A percentile compares a stretch with the other conserved stretches of the same genome.
These are phyloP conservation scores for Exutisphaerella laricina DNA, from an alignment of 2,329 filamentous ascomycete species.

Conservation along the genomic window DNA sequence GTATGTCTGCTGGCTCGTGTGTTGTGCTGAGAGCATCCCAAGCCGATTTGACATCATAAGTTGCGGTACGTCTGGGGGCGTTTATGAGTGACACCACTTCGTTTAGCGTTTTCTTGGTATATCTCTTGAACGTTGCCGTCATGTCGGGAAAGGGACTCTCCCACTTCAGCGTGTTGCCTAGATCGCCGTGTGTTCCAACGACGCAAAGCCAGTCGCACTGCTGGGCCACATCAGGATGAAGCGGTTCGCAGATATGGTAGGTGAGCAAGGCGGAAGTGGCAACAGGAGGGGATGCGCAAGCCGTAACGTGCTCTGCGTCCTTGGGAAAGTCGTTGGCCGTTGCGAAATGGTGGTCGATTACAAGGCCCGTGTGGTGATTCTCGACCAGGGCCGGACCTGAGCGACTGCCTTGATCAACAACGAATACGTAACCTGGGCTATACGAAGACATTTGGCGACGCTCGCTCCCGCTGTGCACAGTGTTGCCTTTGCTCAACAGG, in stretches of 20 bases:
- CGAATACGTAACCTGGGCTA: conserved; percentile 54
- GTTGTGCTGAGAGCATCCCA: conserved; percentile 55
- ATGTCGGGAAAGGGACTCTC: conserved; percentile 62
- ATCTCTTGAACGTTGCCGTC: conserved; percentile 52
- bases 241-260: conserved; percentile 55
- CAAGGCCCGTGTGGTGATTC: conserved; percentile 45
- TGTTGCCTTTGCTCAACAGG: conserved; percentile 55
- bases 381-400: conserved; percentile 51
- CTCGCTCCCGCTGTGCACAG: conserved; percentile 52
- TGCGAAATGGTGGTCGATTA: conserved; percentile 61
- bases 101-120: conserved; percentile 58
- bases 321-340: conserved; percentile 54
- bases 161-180: conserved; percentile 62
- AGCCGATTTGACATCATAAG: conserved; percentile 55
- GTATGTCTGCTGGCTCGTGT: conserved; percentile 47
- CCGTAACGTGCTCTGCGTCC: conserved; percentile 52
- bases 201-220: conserved; percentile 56
- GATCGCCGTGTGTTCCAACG: conserved; percentile 58
- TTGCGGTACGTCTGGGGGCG: conserved; percentile 57
- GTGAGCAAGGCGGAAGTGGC: conserved; percentile 60
- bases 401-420: conserved; percentile 61
- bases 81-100: conserved; percentile 60
- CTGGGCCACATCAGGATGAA: conserved; percentile 48
- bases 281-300: conserved; percentile 59
- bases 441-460: conserved; percentile 47